phyloP scores from a whole-genome alignment of 768 basidiomycete genomes.

The Mycena sanguinolenta region DNA sequence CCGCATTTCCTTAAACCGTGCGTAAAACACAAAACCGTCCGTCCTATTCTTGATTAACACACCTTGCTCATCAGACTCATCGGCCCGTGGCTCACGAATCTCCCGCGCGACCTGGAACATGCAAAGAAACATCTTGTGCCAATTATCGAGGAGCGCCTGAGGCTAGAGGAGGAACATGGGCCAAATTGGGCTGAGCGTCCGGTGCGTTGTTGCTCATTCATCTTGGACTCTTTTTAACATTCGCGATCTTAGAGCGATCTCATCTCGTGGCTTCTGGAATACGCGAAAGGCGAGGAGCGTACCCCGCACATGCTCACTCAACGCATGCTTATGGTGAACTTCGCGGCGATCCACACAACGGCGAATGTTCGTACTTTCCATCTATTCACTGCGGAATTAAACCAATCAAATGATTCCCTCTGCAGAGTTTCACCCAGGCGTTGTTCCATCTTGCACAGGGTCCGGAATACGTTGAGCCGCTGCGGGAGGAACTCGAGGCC shows the following conservation, averaged over 20 bases:
- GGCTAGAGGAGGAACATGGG: slow-evolving; percentile 31
- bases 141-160: slow-evolving; percentile 42
- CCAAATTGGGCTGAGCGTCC: slow-evolving; percentile 49
- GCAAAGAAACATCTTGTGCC: slow-evolving; percentile 42
- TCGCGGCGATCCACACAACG: slow-evolving; percentile 58
- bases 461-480: slow-evolving; percentile 44
- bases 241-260: slow-evolving; percentile 34
- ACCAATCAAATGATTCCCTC: background rate
- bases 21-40: too few species aligned
- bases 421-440: slow-evolving; percentile 45
- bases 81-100: slow-evolving; percentile 39
- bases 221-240: background rate
- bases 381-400: too few species aligned
- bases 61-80: slow-evolving; percentile 39
- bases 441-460: slow-evolving; percentile 46
- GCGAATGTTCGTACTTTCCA: slow-evolving; percentile 30
- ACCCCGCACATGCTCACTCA: slow-evolving; percentile 16
- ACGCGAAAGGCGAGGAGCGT: slow-evolving; percentile 41
- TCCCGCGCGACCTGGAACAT: slow-evolving; percentile 40
- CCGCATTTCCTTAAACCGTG: slow-evolving; percentile 52
- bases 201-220: slow-evolving; percentile 30
- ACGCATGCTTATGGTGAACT: slow-evolving; percentile 54
- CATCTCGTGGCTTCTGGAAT: slow-evolving; percentile 40
- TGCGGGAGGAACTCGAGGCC: slow-evolving; percentile 50
- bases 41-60: background rate